Conservation (phyloP, 768 basidiomycete species). For the Rhodotorula babjevae region DNA sequence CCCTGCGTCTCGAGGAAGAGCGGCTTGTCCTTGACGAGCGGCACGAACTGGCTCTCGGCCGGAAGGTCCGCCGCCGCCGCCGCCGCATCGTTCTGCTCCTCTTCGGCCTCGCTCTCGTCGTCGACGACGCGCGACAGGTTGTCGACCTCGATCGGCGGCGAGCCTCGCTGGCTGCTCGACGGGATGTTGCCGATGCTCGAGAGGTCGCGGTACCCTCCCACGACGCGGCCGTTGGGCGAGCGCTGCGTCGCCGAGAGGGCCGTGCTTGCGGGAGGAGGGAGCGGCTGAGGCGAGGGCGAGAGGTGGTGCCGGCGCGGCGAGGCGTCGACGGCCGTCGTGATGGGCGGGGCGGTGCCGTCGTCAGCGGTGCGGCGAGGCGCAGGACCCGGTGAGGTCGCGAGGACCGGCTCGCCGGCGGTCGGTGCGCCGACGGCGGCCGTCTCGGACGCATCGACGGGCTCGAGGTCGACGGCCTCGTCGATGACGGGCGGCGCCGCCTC, state of each 20-base stretch:
- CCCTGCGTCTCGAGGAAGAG: slow-evolving; percentile 25
- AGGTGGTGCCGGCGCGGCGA: background rate
- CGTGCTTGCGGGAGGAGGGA: background rate
- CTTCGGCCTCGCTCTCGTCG: background rate
- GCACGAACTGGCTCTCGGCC: slow-evolving; percentile 23
- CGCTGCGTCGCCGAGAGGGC: slow-evolving; percentile 2
- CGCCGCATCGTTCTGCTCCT: background rate
- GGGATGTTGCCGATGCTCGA: slow-evolving; percentile 9
- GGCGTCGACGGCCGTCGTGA: slow-evolving; percentile 15
- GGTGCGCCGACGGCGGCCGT: slow-evolving; percentile 3
- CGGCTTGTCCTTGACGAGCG: slow-evolving; percentile 25
- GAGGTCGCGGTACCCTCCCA: background rate
- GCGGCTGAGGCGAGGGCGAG: background rate
- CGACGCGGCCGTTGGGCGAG: background rate
- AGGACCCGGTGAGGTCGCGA: slow-evolving; percentile 2
- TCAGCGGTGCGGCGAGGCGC: slow-evolving; percentile 1
- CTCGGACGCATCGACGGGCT: background rate
- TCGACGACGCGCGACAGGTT: slow-evolving; percentile 5
- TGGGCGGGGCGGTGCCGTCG: slow-evolving; percentile 21
- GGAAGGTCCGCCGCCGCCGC: background rate
- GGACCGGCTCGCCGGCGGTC: slow-evolving; percentile 3
- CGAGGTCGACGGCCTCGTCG: background rate
- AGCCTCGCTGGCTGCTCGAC: background rate
- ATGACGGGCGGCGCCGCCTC: background rate
- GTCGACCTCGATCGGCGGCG: slow-evolving; percentile 11